A percentile compares a stretch with the other conserved stretches of the same genome.
phyloP scores from a whole-genome alignment of 768 basidiomycete genomes.

The Gymnopilus dilepis region DNA sequence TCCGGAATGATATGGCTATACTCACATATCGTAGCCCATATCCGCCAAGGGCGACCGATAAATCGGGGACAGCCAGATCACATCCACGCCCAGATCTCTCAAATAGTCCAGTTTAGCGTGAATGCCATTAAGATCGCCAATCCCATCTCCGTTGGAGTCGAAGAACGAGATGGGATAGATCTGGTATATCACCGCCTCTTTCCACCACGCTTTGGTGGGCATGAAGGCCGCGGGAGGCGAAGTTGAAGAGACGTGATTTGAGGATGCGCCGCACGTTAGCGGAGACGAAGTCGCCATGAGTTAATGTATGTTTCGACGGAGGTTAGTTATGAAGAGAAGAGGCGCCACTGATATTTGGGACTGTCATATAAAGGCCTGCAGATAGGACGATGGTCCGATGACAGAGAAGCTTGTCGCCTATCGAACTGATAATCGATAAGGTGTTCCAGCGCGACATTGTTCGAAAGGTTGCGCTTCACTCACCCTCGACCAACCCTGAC shows the following conservation, averaged over 20 bases:
- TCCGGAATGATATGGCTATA: slow-evolving; percentile 2
- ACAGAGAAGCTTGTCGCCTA: no score
- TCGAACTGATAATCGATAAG: no score
- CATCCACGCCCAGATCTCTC: slow-evolving; percentile 67
- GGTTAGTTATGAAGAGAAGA: no score
- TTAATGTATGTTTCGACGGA: no score
- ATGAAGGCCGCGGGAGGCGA: neutral
- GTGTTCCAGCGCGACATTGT: no score
- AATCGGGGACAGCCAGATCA: slow-evolving; percentile 75
- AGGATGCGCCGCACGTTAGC: neutral
- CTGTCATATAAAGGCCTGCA: no score
- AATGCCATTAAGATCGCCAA: slow-evolving; percentile 75
- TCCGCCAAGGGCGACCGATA: slow-evolving; percentile 71
- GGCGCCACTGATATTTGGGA: no score
- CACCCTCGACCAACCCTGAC: no score
- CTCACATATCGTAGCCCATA: slow-evolving; percentile 78
- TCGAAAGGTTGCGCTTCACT: no score
- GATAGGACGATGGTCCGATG: no score
- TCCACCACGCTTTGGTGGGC: slow-evolving; percentile 54
- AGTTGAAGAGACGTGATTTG: neutral
- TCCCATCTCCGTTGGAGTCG: slow-evolving; percentile 74
- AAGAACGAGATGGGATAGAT: slow-evolving; percentile 75
- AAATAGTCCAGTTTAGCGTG: slow-evolving; percentile 69
- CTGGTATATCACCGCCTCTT: slow-evolving; percentile 63
- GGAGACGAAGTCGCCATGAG: neutral